A percentile compares a stretch with the other conserved stretches of the same genome.
These are phyloP conservation scores for Colletotrichum sojae DNA, from an alignment of 2,329 filamentous ascomycete species.

Conservation along the genomic window DNA sequence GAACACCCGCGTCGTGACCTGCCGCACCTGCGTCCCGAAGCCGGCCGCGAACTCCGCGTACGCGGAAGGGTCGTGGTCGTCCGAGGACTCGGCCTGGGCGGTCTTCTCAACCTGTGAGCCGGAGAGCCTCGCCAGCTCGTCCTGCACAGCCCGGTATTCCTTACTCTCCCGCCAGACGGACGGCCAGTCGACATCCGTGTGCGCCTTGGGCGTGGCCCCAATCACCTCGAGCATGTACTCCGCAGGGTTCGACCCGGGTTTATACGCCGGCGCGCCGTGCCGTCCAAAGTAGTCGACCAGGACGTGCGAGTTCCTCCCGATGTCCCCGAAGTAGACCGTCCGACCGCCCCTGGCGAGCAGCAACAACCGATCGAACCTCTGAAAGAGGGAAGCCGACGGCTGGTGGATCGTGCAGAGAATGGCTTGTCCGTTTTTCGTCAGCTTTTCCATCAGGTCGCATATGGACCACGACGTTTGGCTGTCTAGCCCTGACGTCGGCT, in stretches of 20 bases:
- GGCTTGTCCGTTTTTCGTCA: slow-evolving; percentile 65
- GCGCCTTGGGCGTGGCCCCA: slow-evolving; percentile 57
- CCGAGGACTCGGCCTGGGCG: not conserved
- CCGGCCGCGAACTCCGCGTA: slow-evolving; percentile 72
- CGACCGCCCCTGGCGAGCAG: slow-evolving; percentile 44
- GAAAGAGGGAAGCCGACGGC: slow-evolving; percentile 39
- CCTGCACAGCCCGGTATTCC: slow-evolving; percentile 50
- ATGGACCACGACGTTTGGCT: slow-evolving; percentile 84
- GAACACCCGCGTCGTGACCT: slow-evolving; percentile 76
- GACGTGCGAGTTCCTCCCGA: slow-evolving; percentile 62
- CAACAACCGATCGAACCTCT: slow-evolving; percentile 40
- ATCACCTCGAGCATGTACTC: slow-evolving; percentile 60
- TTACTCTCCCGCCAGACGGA: slow-evolving; percentile 59
- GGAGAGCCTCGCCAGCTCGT: slow-evolving; percentile 13
- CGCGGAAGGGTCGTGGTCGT: not conserved
- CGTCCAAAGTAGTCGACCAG: slow-evolving; percentile 67
- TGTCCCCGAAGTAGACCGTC: slow-evolving; percentile 67
- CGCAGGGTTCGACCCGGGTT: slow-evolving; percentile 64
- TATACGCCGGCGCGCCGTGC: slow-evolving; percentile 63
- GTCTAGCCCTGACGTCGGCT: slow-evolving; percentile 83
- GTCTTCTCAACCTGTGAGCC: slow-evolving; percentile 29
- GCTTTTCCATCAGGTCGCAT: slow-evolving; percentile 77
- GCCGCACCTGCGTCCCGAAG: slow-evolving; percentile 70
- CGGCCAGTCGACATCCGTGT: slow-evolving; percentile 63
- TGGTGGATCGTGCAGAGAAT: slow-evolving; percentile 49